A percentile compares a stretch with the other conserved stretches of the same genome.
Conservation (phyloP, 116 monocot species). For the Zostera marina region DNA sequence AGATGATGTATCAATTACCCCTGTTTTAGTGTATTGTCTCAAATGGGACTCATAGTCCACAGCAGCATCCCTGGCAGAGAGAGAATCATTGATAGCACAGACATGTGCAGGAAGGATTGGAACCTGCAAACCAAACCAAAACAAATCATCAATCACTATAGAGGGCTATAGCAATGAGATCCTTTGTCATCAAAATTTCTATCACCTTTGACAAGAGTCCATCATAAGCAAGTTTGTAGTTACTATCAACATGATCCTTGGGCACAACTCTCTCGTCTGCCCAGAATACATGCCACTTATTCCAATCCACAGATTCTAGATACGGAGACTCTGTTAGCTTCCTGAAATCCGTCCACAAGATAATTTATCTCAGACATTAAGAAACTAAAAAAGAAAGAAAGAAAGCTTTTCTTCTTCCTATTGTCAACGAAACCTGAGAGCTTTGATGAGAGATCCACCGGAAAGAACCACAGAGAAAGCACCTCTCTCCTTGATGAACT, state of each 20-base stretch:
- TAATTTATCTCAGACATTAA: too few species aligned
- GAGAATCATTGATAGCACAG: constrained; percentile 69
- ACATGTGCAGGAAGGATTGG: constrained; percentile 60
- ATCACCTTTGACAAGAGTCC: constrained; percentile 64
- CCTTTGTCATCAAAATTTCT: background rate
- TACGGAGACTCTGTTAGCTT: constrained; percentile 65
- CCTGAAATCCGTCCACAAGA: constrained; percentile 19
- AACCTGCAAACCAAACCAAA: constrained; percentile 27
- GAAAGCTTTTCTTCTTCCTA: background rate
- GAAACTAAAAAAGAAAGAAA: background rate
- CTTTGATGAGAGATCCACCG: constrained; percentile 70
- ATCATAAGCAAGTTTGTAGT: constrained; percentile 71
- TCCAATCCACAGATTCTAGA: constrained; percentile 54
- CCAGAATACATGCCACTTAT: constrained; percentile 91
- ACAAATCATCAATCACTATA: background rate
- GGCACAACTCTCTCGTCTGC: constrained; percentile 85
- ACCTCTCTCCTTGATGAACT: constrained; percentile 35
- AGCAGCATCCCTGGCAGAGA: constrained; percentile 62
- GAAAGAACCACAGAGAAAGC: constrained; percentile 76
- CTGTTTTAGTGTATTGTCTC: constrained; percentile 33
- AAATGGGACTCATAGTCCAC: constrained; percentile 59
- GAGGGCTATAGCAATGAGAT: background rate
- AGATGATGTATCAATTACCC: constrained; percentile 21
- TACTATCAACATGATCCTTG: constrained; percentile 65
- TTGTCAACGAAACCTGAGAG: constrained; percentile 31